Evolutionary conservation across 768 basidiomycete genomes (phyloP), one percentile per base, ranked within the genome.

Genomic region (Boletus tylopilopsis): DNA sequence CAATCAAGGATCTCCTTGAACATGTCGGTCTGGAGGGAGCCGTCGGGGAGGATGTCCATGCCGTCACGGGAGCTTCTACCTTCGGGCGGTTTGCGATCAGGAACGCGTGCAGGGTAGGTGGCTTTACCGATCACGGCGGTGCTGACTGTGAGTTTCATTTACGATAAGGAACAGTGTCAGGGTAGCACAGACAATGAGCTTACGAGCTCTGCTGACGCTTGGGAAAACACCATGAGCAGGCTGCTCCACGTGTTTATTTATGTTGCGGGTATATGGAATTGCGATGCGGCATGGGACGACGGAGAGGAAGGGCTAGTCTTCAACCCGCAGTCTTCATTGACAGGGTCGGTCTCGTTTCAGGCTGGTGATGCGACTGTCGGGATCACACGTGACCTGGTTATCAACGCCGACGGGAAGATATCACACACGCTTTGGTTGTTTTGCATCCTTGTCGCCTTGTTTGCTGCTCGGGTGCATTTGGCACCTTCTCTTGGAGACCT

Each of bases 401-500:
- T 81, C 45, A 74, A 82, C 55, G 68, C 69, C 15, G 82, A 83
- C 55, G 80, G 79, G 3, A 74, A 67, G 53, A 58, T 81, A 36
- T 79, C 80, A 1, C 71, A 73, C 53, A 64, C 66, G 29, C 67
- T 84, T 5, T 82, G 81, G 81, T 49, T 76, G 10, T 59, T 73
- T 42, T 71, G 73, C 54, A 58, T 68, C 32, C 58, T 77, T 18
- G 47, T 60, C 45, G 64, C 61, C 25, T 21, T 56, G 44, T 58
- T 58, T 44, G 53, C 54, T 41, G 44, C 44, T 34, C 49, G 42
- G 55, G 18, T 54, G 35, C 50, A 47, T 19, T 53, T 42, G 2
- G 38, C 33, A 18, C 9, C 57, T 46, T 54, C 50, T 42, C 47
- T 67, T 49, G 36, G 35, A 34, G 56, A 46, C 37, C 12, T 58